Conservation (phyloP, 768 basidiomycete genomes). For the Asterophora parasitica region DNA sequence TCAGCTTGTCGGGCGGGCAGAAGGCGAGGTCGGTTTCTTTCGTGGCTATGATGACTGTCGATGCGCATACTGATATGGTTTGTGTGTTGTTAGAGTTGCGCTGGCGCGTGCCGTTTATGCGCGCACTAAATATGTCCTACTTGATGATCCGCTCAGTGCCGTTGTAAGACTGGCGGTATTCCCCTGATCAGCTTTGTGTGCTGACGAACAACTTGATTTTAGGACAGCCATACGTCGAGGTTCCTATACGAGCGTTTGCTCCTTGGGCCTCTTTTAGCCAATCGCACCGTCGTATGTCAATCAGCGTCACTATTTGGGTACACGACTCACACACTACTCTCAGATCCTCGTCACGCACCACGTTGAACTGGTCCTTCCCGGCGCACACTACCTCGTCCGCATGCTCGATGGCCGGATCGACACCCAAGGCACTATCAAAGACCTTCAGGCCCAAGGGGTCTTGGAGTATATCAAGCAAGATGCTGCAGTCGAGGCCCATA, state of each 20-base stretch:
- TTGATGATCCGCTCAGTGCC: constrained; percentile 80
- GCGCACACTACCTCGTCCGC: constrained; percentile 62
- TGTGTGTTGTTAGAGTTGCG: constrained; percentile 50
- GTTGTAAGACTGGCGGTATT: constrained; percentile 45
- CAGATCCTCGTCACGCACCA: constrained; percentile 76
- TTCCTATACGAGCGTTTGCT: constrained; percentile 61
- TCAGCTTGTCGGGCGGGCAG: constrained; percentile 77
- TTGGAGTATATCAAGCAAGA: constrained; percentile 56
- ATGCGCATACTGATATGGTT: not conserved
- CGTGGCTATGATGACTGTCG: not conserved
- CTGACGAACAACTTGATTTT: not conserved
- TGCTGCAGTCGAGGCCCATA: constrained; percentile 43
- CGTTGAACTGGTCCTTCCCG: constrained; percentile 75
- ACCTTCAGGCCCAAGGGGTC: constrained; percentile 55
- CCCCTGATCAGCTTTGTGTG: not conserved
- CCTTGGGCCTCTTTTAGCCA: constrained; percentile 56
- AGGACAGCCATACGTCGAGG: constrained; percentile 69
- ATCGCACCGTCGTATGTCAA: constrained; percentile 57
- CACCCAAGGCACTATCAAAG: constrained; percentile 59
- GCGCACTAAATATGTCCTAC: constrained; percentile 59
- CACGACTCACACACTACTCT: not conserved
- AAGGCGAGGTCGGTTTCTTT: constrained; percentile 55
- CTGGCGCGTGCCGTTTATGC: constrained; percentile 82
- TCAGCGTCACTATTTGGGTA: no score
- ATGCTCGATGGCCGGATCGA: constrained; percentile 79